These are phyloP conservation scores for Tetragonia tetragonoides DNA, from an alignment of 148 eudicot species.

Conservation along the genomic window DNA sequence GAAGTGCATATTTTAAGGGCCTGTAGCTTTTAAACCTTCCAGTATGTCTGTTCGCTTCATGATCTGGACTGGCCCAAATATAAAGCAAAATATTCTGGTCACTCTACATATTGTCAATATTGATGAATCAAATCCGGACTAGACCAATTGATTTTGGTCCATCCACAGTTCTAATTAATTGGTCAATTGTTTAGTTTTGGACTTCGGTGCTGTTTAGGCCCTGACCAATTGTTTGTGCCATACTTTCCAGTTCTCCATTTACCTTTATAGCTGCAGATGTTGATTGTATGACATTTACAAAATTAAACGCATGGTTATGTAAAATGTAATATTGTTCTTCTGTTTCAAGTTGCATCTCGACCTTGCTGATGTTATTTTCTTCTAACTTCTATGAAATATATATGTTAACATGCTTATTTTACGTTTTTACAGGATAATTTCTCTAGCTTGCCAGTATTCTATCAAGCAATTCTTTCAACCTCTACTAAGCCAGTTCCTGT, in stretches of 20 bases:
- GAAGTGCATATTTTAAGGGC: background rate
- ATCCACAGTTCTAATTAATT: too few relatives aligned
- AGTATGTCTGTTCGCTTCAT: too few relatives aligned
- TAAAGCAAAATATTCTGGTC: too few relatives aligned
- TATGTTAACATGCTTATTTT: conserved; percentile 15
- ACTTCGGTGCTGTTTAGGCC: too few relatives aligned
- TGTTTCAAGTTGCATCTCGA: background rate
- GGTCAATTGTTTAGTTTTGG: too few relatives aligned
- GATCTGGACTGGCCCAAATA: too few relatives aligned
- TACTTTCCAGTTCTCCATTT: background rate
- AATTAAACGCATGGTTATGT: background rate
- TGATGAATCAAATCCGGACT: too few relatives aligned
- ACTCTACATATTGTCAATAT: too few relatives aligned
- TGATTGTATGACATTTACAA: background rate
- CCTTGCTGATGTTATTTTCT: conserved; percentile 5
- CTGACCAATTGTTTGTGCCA: too few relatives aligned
- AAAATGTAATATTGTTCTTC: background rate
- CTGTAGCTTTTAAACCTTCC: background rate
- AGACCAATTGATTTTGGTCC: too few relatives aligned
- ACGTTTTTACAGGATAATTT: conserved; percentile 54
- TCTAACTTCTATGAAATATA: background rate
- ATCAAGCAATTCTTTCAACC: conserved; percentile 69
- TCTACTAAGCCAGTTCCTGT: conserved; percentile 70
- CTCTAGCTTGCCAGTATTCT: conserved; percentile 52
- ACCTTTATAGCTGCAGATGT: background rate